These are phyloP conservation scores for Posidonia australis DNA, from an alignment of 106 monocot species.

Conservation along the genomic window DNA sequence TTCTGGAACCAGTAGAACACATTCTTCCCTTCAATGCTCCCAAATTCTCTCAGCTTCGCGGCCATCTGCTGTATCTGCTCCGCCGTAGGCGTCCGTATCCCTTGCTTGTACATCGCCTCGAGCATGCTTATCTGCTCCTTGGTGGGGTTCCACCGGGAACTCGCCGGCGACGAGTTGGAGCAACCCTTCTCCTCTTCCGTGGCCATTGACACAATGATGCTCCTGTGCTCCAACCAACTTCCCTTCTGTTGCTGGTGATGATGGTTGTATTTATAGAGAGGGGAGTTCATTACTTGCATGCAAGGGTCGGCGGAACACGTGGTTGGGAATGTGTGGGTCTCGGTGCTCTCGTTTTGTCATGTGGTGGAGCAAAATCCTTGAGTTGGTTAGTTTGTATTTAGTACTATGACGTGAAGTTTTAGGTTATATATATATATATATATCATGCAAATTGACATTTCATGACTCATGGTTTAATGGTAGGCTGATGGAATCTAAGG, in stretches of 20 bases:
- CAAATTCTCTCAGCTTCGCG: conserved; percentile 46
- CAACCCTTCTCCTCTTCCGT: conserved; percentile 1
- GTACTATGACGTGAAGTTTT: conserved; percentile 1
- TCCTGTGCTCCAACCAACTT: background rate
- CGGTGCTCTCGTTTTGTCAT: background rate
- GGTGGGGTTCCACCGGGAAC: conserved; percentile 66
- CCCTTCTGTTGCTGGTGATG: too few relatives aligned
- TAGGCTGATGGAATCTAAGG: too few relatives aligned
- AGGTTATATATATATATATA: background rate
- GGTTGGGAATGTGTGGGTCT: background rate
- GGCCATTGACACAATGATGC: too few relatives aligned
- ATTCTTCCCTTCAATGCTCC: conserved; percentile 83
- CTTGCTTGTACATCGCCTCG: conserved; percentile 60
- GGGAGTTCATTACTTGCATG: conserved; percentile 4
- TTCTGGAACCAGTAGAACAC: conserved; percentile 99
- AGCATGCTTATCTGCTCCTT: conserved; percentile 75
- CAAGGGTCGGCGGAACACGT: background rate
- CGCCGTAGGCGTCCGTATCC: conserved; percentile 66
- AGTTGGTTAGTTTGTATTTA: background rate
- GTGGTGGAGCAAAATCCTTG: background rate
- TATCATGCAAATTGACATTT: too few relatives aligned
- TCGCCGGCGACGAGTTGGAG: conserved; percentile 8
- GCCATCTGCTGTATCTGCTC: conserved; percentile 92
- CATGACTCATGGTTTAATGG: too few relatives aligned
- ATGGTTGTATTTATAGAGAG: conserved; percentile 3